Evolutionary conservation across 1,139 yeast genomes (phyloP).

Genomic region (Taphrina wiesneri): DNA sequence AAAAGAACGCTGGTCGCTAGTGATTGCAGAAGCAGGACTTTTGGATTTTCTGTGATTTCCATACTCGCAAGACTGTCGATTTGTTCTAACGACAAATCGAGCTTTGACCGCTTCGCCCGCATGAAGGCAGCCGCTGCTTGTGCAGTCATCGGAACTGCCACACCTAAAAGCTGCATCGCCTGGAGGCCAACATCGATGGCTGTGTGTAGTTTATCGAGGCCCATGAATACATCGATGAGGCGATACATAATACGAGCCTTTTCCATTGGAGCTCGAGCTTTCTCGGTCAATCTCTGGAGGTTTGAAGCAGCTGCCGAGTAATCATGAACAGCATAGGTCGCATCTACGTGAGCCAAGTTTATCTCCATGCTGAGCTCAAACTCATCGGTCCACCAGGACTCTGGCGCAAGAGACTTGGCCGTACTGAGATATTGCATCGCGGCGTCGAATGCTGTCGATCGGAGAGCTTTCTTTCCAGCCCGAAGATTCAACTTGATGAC

Average conservation of each 20-base stretch:
- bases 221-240: conserved; percentile 22
- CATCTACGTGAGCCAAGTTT: conserved; percentile 23
- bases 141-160: conserved; percentile 3
- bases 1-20: conserved; percentile 15
- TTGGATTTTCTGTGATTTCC: background rate
- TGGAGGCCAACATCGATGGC: conserved; percentile 25
- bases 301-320: conserved; percentile 9
- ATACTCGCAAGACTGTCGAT: conserved; percentile 14
- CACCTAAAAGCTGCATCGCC: conserved; percentile 13
- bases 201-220: conserved; percentile 17
- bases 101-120: background rate
- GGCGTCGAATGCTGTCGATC: conserved; percentile 27
- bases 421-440: conserved; percentile 14
- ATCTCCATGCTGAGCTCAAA: conserved; percentile 10
- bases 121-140: conserved; percentile 5
- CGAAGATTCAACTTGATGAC: conserved; percentile 29
- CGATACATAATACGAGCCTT: conserved; percentile 12
- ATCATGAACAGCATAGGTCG: conserved; percentile 20
- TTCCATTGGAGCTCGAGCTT: background rate
- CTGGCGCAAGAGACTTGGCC: conserved; percentile 14
- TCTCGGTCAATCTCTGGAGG: background rate
- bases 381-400: conserved; percentile 17
- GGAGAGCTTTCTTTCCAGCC: conserved; percentile 28
- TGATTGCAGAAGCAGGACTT: conserved; percentile 12
- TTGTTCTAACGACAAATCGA: conserved; percentile 19